A percentile compares a stretch with the other conserved stretches of the same genome.
phyloP scores from a whole-genome alignment of 2,329 filamentous ascomycete genomes.

The Aspergillus sp. region DNA sequence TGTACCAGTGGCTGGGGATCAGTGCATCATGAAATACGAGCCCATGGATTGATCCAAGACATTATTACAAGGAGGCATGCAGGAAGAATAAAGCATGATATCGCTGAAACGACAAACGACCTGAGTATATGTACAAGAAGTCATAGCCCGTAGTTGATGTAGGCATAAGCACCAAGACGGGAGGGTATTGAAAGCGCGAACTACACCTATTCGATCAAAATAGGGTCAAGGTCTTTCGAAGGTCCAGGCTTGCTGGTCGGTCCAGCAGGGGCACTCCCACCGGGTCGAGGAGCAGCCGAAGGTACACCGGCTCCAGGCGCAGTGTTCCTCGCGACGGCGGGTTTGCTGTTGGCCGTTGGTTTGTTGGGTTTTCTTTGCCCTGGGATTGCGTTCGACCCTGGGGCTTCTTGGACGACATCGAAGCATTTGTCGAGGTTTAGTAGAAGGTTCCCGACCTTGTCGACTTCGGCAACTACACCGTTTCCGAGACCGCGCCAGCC shows the following conservation, averaged over 20 bases:
- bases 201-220: slow-evolving; percentile 28
- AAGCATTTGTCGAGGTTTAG: slow-evolving; percentile 23
- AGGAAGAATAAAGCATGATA: too few relatives aligned
- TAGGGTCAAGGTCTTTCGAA: slow-evolving; percentile 20
- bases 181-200: too few relatives aligned
- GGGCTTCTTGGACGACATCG: slow-evolving; percentile 2
- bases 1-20: too few relatives aligned
- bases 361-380: neutral
- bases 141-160: too few relatives aligned
- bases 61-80: too few relatives aligned
- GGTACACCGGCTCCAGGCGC: neutral
- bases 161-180: neutral
- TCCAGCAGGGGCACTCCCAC: neutral
- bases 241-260: slow-evolving; percentile 1
- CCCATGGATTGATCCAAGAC: too few relatives aligned
- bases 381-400: neutral
- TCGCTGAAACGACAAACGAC: too few relatives aligned
- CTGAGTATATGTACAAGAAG: too few relatives aligned
- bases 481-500: slow-evolving; percentile 33
- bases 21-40: too few relatives aligned
- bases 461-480: slow-evolving; percentile 26
- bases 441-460: slow-evolving; percentile 25
- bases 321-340: neutral
- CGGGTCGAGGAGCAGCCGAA: neutral
- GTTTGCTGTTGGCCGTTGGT: neutral